These are phyloP conservation scores for Chaetomium sp. DNA, from an alignment of 2,329 filamentous ascomycete species.

Conservation along the genomic window DNA sequence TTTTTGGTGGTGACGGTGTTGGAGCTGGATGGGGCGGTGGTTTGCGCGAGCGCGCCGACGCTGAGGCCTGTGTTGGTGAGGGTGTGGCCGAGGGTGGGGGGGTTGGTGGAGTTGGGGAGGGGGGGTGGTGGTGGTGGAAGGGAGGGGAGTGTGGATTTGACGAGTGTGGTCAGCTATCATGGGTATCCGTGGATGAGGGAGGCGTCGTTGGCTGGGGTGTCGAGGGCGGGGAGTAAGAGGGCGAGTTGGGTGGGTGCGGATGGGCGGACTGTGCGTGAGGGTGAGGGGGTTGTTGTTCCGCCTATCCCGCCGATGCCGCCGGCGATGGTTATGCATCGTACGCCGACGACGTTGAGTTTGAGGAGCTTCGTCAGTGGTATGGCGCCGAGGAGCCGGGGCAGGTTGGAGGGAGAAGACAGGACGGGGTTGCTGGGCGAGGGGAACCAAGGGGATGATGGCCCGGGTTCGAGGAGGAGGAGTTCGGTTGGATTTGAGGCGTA, in stretches of 20 bases:
- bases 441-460: conserved; percentile 1
- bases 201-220: conserved; percentile 19
- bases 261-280: background rate
- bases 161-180: conserved; percentile 38
- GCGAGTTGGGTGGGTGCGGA: conserved; percentile 26
- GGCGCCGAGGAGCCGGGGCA: conserved; percentile 32
- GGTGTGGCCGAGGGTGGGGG: conserved; percentile 35
- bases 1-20: conserved; percentile 44
- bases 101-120: conserved; percentile 18
- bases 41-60: conserved; percentile 42
- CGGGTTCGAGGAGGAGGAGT: conserved; percentile 24
- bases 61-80: conserved; percentile 38
- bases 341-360: conserved; percentile 39
- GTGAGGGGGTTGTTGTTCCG: conserved; percentile 8
- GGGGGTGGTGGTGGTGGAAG: conserved; percentile 2
- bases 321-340: conserved; percentile 28
- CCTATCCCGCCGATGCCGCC: conserved; percentile 30
- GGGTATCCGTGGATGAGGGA: conserved; percentile 39
- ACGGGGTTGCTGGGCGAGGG: conserved; percentile 24
- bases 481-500: conserved; percentile 35
- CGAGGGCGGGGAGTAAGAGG: conserved; percentile 31
- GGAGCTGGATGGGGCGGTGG: conserved; percentile 42
- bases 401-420: conserved; percentile 26
- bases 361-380: conserved; percentile 37
- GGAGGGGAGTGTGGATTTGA: conserved; percentile 36